A percentile compares a stretch with the other conserved stretches of the same genome.
These are phyloP conservation scores for Solanum hybrid DNA, from an alignment of 305 asterid genomes.

Conservation along the genomic window DNA sequence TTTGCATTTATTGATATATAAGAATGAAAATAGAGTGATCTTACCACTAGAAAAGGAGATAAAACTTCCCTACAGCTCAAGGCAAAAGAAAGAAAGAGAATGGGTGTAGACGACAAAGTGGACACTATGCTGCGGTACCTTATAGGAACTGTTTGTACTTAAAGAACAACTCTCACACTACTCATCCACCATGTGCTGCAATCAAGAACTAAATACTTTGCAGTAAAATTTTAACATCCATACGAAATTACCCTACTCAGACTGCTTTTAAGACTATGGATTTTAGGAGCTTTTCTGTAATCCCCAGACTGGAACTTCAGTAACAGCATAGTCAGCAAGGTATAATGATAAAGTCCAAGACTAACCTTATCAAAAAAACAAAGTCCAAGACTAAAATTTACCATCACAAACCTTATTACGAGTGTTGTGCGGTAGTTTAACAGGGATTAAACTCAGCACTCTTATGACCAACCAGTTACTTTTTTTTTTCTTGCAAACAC, in stretches of 20 bases:
- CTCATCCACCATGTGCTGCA: background rate
- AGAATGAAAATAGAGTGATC: background rate
- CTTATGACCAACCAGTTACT: background rate
- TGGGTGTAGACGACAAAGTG: background rate
- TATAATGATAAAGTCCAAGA: background rate
- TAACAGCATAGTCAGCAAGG: background rate
- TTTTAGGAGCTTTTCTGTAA: background rate
- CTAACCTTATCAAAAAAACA: background rate
- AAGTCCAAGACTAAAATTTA: background rate
- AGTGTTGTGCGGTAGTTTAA: background rate
- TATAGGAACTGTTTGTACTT: background rate
- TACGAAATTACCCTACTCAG: background rate
- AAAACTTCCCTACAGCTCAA: background rate
- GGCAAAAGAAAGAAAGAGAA: background rate
- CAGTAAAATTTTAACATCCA: background rate
- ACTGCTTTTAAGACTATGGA: background rate
- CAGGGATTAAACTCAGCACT: background rate
- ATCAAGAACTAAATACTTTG: background rate
- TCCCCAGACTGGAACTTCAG: background rate
- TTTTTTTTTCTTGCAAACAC: background rate
- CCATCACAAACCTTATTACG: background rate
- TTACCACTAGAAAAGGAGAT: background rate
- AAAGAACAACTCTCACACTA: background rate
- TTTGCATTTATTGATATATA: background rate
- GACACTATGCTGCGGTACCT: background rate